Evolutionary conservation across 2,329 filamentous ascomycete species (phyloP).

Genomic region (Aspergillus piperis): DNA sequence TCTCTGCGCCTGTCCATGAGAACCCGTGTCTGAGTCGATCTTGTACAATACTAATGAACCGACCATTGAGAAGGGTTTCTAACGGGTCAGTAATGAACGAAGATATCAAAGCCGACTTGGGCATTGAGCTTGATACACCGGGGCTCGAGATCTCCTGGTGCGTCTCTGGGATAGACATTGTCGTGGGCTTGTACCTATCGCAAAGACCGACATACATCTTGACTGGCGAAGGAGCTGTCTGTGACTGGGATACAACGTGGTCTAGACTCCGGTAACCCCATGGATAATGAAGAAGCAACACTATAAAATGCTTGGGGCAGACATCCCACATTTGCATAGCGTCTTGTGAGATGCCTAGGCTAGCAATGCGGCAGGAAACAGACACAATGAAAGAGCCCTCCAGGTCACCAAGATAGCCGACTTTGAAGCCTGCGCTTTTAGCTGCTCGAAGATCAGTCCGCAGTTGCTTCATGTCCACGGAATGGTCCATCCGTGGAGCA

Average conservation of each 20-base stretch:
- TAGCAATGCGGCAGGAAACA: conserved; percentile 68
- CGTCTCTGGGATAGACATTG: conserved; percentile 54
- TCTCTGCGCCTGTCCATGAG: conserved; percentile 69
- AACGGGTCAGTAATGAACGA: conserved; percentile 71
- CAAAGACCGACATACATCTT: conserved; percentile 71
- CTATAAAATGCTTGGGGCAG: conserved; percentile 65
- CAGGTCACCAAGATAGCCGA: conserved; percentile 62
- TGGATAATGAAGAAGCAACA: conserved; percentile 69
- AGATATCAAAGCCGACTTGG: background rate
- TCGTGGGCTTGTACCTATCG: conserved; percentile 69
- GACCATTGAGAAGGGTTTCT: conserved; percentile 65
- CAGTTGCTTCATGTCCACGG: conserved; percentile 36
- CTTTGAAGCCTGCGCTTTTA: conserved; percentile 67
- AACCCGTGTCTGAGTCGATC: conserved; percentile 56
- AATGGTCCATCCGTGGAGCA: background rate
- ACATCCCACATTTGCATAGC: conserved; percentile 77
- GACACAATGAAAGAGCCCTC: conserved; percentile 59
- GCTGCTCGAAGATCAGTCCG: conserved; percentile 62
- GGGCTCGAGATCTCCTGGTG: conserved; percentile 40
- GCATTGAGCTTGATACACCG: background rate
- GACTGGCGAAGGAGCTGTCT: conserved; percentile 23
- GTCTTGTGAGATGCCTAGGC: conserved; percentile 72
- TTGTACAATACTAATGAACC: conserved; percentile 64
- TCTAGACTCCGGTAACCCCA: conserved; percentile 64
- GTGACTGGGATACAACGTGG: conserved; percentile 37